Percentiles rank a stretch among this genome's conserved stretches.
phyloP scores from a whole-genome alignment of 2,329 filamentous ascomycete species.

The Pestalotiopsis sp. region DNA sequence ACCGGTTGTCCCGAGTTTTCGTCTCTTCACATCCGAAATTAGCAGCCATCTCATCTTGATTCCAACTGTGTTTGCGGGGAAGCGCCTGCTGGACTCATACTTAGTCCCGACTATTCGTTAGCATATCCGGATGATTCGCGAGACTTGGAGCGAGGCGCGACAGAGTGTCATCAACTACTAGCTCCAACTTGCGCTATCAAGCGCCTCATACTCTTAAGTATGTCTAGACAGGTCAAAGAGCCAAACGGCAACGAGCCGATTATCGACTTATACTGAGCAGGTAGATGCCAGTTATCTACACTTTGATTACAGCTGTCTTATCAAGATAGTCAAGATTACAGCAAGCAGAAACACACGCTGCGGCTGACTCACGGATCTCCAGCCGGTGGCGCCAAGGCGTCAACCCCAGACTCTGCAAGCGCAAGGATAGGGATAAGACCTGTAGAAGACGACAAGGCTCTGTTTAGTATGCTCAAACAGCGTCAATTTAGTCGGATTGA shows the following conservation, averaged over 20 bases:
- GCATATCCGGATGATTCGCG: not conserved
- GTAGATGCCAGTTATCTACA: not conserved
- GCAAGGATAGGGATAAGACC: not conserved
- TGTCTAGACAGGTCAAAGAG: too few relatives aligned
- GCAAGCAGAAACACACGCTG: not conserved
- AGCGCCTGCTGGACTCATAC: not conserved
- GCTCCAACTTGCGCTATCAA: too few relatives aligned
- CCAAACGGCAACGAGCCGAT: not conserved
- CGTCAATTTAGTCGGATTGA: not conserved
- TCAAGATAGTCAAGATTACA: not conserved
- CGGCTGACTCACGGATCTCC: not conserved
- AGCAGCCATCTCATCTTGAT: not conserved
- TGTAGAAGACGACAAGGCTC: not conserved
- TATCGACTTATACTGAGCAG: not conserved
- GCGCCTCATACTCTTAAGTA: too few relatives aligned
- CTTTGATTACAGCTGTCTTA: not conserved
- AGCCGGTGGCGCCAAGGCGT: not conserved
- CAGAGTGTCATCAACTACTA: not conserved
- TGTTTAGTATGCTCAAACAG: not conserved
- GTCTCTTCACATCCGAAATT: not conserved
- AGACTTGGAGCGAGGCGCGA: not conserved
- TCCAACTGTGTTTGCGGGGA: not conserved
- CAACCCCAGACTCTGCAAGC: not conserved
- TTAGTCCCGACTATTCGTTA: not conserved
- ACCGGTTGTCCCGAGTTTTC: not conserved